A percentile compares a stretch with the other conserved stretches of the same genome.
These are phyloP conservation scores for Thielaviopsis musarum DNA, from an alignment of 2,329 filamentous ascomycete genomes.

Conservation along the genomic window DNA sequence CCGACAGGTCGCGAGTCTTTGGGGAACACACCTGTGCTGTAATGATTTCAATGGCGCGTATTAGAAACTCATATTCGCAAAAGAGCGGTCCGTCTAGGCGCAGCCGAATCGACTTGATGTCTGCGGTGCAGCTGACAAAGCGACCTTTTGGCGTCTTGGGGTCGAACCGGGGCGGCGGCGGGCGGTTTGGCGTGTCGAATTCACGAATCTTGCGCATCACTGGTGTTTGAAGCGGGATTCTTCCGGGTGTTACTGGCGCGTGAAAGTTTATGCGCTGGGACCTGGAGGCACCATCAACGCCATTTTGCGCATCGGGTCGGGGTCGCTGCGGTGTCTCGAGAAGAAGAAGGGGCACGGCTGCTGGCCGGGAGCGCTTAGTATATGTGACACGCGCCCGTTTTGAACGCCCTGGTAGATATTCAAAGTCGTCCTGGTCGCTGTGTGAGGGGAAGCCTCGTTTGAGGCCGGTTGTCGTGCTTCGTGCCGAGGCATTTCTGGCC, in stretches of 20 bases:
- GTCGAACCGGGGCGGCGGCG: not conserved
- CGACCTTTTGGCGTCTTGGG: constrained; percentile 1
- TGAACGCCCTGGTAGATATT: not conserved
- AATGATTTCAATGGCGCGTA: constrained; percentile 4
- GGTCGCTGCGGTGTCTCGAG: not conserved
- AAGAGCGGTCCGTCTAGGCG: constrained; percentile 2
- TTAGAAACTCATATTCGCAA: constrained; percentile 8
- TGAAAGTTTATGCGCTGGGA: constrained; percentile 1
- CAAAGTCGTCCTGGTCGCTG: not conserved
- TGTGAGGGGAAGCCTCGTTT: not conserved
- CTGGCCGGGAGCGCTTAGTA: not conserved
- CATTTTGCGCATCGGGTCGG: not conserved
- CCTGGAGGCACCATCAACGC: not conserved
- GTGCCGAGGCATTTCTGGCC: not conserved
- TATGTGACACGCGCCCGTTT: constrained; percentile 5
- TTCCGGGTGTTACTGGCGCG: constrained; percentile 9
- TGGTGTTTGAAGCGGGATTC: constrained; percentile 18
- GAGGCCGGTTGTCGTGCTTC: not conserved
- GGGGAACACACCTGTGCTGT: not conserved
- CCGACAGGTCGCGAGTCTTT: constrained; percentile 8
- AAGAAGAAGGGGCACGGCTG: not conserved
- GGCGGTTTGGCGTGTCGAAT: constrained; percentile 4
- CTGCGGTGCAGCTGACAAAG: not conserved
- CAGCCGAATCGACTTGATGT: not conserved
- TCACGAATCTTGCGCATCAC: constrained; percentile 17